phyloP scores from a whole-genome alignment of 2,329 filamentous ascomycete genomes.

The Blumeria graminis region DNA sequence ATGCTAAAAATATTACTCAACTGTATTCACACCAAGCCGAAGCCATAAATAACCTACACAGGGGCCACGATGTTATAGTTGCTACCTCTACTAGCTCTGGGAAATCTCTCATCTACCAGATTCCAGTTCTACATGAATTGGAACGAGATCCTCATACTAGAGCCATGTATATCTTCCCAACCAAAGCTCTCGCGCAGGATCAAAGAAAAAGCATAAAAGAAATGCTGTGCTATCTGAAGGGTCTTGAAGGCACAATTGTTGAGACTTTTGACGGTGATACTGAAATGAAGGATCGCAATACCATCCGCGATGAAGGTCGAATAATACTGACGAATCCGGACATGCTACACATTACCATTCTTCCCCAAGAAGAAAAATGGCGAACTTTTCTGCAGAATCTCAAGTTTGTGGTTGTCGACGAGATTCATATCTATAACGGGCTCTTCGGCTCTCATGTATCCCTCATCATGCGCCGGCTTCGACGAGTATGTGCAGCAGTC shows the following conservation, averaged over 20 bases:
- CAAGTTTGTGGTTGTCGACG: constrained; percentile 73
- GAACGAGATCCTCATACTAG: constrained; percentile 54
- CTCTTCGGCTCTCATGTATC: constrained; percentile 85
- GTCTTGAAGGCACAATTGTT: constrained; percentile 49
- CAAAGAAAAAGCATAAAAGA: constrained; percentile 75
- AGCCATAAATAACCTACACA: constrained; percentile 69
- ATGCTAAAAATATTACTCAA: constrained; percentile 62
- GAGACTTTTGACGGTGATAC: constrained; percentile 96
- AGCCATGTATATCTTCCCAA: constrained; percentile 96
- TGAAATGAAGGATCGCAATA: constrained; percentile 50
- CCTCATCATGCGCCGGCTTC: constrained; percentile 74
- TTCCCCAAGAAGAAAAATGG: constrained; percentile 83
- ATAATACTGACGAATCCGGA: constrained; percentile 97
- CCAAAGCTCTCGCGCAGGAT: constrained; percentile 87
- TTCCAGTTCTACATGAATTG: constrained; percentile 70
- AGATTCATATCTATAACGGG: constrained; percentile 91
- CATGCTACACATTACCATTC: constrained; percentile 84
- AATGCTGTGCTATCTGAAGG: constrained; percentile 56
- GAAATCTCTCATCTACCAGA: constrained; percentile 93
- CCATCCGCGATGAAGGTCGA: constrained; percentile 65
- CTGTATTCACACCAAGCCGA: constrained; percentile 85
- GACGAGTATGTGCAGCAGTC: constrained; percentile 70
- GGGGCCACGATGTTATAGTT: constrained; percentile 70
- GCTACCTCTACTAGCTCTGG: constrained; percentile 90
- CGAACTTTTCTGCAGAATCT: constrained; percentile 69